Evolutionary conservation across 495 filamentous ascomycete species (phyloP).

Genomic region (Aspergillus olivimuriae): DNA sequence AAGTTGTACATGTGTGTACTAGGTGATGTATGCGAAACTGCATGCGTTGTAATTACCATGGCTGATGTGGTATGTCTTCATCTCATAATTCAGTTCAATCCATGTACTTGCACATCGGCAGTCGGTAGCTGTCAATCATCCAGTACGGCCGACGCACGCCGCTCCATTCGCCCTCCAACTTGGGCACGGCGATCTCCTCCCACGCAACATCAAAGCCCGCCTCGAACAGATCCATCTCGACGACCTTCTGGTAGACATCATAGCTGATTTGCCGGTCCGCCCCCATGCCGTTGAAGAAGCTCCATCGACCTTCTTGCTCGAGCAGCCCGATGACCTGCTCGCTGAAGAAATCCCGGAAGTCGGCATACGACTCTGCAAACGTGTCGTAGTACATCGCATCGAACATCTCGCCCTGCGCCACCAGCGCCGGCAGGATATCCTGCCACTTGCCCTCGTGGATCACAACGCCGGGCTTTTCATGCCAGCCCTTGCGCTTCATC

Average conservation of each 20-base stretch:
- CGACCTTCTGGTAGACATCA: slow-evolving; percentile 90
- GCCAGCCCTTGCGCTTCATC: slow-evolving; percentile 59
- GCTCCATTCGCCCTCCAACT: slow-evolving; percentile 64
- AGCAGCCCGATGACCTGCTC: slow-evolving; percentile 79
- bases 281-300: slow-evolving; percentile 94
- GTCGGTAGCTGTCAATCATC: slow-evolving; percentile 67
- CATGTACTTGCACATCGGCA: slow-evolving; percentile 60
- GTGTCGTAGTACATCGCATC: slow-evolving; percentile 98
- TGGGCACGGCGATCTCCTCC: slow-evolving; percentile 69
- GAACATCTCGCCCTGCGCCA: slow-evolving; percentile 64
- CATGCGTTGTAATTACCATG: not conserved
- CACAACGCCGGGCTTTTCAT: slow-evolving; percentile 54
- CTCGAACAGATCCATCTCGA: slow-evolving; percentile 86
- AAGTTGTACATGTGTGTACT: too few relatives aligned
- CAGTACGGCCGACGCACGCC: slow-evolving; percentile 85
- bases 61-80: not conserved
- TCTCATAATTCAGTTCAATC: slow-evolving; percentile 28
- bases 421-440: slow-evolving; percentile 65
- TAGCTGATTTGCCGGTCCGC: slow-evolving; percentile 90
- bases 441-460: slow-evolving; percentile 80
- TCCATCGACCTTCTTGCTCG: slow-evolving; percentile 66
- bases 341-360: slow-evolving; percentile 79
- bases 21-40: too few relatives aligned
- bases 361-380: slow-evolving; percentile 86
- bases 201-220: slow-evolving; percentile 87